A percentile compares a stretch with the other conserved stretches of the same genome.
These are phyloP conservation scores for Furcasterigmium sp. DNA, from an alignment of 2,329 filamentous ascomycete genomes.

Conservation along the genomic window DNA sequence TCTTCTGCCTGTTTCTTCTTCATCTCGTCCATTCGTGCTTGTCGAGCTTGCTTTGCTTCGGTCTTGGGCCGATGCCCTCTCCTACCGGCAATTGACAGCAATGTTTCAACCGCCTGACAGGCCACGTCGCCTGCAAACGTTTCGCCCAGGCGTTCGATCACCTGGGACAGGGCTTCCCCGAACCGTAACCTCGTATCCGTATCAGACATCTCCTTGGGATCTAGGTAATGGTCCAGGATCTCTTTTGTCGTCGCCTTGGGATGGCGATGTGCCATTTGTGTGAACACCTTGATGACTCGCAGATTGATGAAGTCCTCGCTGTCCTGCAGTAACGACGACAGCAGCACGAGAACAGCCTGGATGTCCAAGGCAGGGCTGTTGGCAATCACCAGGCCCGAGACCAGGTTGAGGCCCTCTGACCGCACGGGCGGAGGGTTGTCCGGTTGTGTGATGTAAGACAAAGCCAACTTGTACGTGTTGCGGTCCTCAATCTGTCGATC, in stretches of 20 bases:
- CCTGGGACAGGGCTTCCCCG: conserved; percentile 61
- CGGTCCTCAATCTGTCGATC: conserved; percentile 52
- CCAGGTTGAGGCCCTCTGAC: conserved; percentile 57
- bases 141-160: conserved; percentile 55
- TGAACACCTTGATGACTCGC: conserved; percentile 60
- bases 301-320: conserved; percentile 68
- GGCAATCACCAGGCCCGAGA: conserved; percentile 51
- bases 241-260: conserved; percentile 58
- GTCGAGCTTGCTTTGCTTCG: conserved; percentile 46
- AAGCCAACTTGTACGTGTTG: conserved; percentile 55
- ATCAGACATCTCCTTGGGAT: conserved; percentile 49
- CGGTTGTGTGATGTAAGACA: conserved; percentile 56
- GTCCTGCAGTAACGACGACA: conserved; percentile 60
- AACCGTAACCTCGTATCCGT: conserved; percentile 63
- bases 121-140: conserved; percentile 51
- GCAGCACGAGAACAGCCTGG: conserved; percentile 56
- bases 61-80: conserved; percentile 57
- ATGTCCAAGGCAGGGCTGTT: conserved; percentile 59
- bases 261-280: conserved; percentile 55
- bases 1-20: conserved; percentile 46
- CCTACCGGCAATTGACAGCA: conserved; percentile 60
- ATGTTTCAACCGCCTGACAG: conserved; percentile 45
- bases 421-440: conserved; percentile 64
- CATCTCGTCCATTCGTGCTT: conserved; percentile 40
- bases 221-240: conserved; percentile 62